Evolutionary conservation across 2,329 filamentous ascomycete species (phyloP), one percentile per base, ranked within the genome.

Genomic region (Calonectria honghensis): DNA sequence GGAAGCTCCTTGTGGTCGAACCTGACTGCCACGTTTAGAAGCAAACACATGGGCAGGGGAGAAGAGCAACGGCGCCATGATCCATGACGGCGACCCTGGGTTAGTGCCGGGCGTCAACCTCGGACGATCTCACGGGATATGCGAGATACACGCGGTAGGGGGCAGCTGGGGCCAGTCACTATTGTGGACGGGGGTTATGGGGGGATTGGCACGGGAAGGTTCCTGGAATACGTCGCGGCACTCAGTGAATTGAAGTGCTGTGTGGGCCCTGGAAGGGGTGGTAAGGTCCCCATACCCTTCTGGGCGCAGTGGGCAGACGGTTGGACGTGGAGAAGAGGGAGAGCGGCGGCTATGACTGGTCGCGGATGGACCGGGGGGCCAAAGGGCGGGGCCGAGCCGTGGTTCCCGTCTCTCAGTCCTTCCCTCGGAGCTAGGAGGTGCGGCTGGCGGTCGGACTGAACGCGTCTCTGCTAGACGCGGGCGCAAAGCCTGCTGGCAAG

Each of bases 371-470:
- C 75, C 73, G 41, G 35, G 50, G 50, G 50, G 51, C 27, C 24
- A 61, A 29, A 57, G 68, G 51, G 64, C 69, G 70, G 72, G 72
- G 72, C 79, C 79, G 79, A 78, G 73, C 79, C 79, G 78, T 79
- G 76, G 76, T 68, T 80, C 79, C 79, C 78, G 78, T 63, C 76
- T 72, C 71, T 77, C 76, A 73, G 77, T 73, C 35, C 69, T 70
- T 41, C 13, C 63, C 77, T 51, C 45, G 45, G 41, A 52, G 70
- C 65, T 74, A 31, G 35, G 57, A 39, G 76, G 54, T 51, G 70
- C 41, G 41, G 41, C 41, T 64, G 71, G 54, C 48, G 69, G 31
- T 52, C 61, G 24, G 51, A 50, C 37, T 27, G 20, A 35, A 59
- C 59, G 24, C 61, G 51, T 50, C 35, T 16, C 29, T 70, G 68